These are phyloP conservation scores for Aspergillus latus DNA, from an alignment of 2,329 filamentous ascomycete species.

Conservation along the genomic window DNA sequence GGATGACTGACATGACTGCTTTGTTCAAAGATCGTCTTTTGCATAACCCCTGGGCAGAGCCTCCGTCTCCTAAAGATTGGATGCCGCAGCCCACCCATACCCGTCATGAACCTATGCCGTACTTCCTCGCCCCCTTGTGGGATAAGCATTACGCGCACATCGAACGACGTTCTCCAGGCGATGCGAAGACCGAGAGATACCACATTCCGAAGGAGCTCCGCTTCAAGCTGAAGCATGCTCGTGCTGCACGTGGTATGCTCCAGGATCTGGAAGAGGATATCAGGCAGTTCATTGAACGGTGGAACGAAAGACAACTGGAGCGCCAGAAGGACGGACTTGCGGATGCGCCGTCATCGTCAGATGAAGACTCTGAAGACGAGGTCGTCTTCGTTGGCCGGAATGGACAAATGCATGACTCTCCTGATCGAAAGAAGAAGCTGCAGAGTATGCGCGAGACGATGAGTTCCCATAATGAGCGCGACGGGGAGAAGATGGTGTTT, in stretches of 20 bases:
- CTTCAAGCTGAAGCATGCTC: slow-evolving; percentile 74
- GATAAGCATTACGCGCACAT: slow-evolving; percentile 57
- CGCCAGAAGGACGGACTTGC: slow-evolving; percentile 48
- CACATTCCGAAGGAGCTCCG: slow-evolving; percentile 77
- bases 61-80: slow-evolving; percentile 81
- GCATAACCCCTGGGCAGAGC: slow-evolving; percentile 80
- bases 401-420: slow-evolving; percentile 62
- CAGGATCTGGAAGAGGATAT: slow-evolving; percentile 84
- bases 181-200: slow-evolving; percentile 31
- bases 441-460: slow-evolving; percentile 45
- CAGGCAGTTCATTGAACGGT: slow-evolving; percentile 67
- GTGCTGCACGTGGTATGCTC: slow-evolving; percentile 75
- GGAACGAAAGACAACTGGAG: slow-evolving; percentile 55
- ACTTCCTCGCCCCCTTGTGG: slow-evolving; percentile 86
- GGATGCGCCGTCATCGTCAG: slow-evolving; percentile 41
- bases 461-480: slow-evolving; percentile 40
- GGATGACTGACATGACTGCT: slow-evolving; percentile 26
- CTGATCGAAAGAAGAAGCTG: slow-evolving; percentile 54
- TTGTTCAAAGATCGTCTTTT: slow-evolving; percentile 70
- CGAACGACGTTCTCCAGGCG: slow-evolving; percentile 42
- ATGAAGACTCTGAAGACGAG: slow-evolving; percentile 72
- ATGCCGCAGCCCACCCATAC: slow-evolving; percentile 77
- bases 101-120: slow-evolving; percentile 71
- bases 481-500: slow-evolving; percentile 71
- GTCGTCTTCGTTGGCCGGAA: slow-evolving; percentile 83